These are phyloP conservation scores for Leccinum rimulosum DNA, from an alignment of 768 basidiomycete genomes.

Conservation along the genomic window DNA sequence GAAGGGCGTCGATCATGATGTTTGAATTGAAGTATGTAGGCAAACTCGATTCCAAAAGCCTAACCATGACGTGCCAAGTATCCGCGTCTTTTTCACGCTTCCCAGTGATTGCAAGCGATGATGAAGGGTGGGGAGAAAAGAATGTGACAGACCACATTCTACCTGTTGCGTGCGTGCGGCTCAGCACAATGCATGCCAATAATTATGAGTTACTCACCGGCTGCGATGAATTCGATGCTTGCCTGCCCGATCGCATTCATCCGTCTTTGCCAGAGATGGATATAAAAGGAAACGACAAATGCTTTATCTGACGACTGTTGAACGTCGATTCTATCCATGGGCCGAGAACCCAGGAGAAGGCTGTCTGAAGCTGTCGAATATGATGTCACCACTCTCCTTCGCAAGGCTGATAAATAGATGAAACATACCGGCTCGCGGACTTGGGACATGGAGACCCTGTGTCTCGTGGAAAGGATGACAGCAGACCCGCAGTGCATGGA, in stretches of 20 bases:
- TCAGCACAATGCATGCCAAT: background rate
- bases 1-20: slow-evolving; percentile 8
- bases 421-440: slow-evolving; percentile 16
- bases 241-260: slow-evolving; percentile 61
- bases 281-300: slow-evolving; percentile 51
- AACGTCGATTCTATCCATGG: slow-evolving; percentile 52
- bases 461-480: slow-evolving; percentile 22
- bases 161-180: slow-evolving; percentile 4
- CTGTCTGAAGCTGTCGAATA: slow-evolving; percentile 35
- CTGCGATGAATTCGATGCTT: slow-evolving; percentile 66
- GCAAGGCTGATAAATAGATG: slow-evolving; percentile 13
- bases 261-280: slow-evolving; percentile 63
- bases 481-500: slow-evolving; percentile 26
- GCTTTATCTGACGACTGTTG: slow-evolving; percentile 35
- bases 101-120: background rate
- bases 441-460: slow-evolving; percentile 18
- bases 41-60: slow-evolving; percentile 21
- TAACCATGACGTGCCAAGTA: slow-evolving; percentile 45
- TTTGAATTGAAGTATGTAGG: slow-evolving; percentile 19
- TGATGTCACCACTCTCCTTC: background rate
- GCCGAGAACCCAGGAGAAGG: slow-evolving; percentile 34
- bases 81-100: slow-evolving; percentile 8
- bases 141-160: slow-evolving; percentile 27
- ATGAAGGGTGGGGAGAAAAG: slow-evolving; percentile 10
- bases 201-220: slow-evolving; percentile 5